Percentiles rank a stretch among this genome's conserved stretches.
These are phyloP conservation scores for Asterophora parasitica DNA, from an alignment of 768 basidiomycete species.

Conservation along the genomic window DNA sequence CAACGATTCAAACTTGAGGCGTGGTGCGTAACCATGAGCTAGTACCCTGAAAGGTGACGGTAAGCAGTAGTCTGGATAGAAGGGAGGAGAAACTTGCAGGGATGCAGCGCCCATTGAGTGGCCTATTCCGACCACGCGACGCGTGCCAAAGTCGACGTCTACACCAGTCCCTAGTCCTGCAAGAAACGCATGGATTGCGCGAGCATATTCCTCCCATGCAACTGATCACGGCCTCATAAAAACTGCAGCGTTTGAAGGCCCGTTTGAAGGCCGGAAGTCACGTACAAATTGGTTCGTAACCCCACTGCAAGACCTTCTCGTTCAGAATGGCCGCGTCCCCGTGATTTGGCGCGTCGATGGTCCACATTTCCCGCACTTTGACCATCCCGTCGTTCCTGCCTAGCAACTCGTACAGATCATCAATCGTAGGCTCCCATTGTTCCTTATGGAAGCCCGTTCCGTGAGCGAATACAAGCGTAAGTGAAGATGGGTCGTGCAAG, in stretches of 20 bases:
- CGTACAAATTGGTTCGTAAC: constrained; percentile 40
- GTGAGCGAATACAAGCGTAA: constrained; percentile 48
- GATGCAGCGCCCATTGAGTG: constrained; percentile 52
- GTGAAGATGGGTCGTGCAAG: constrained; percentile 31
- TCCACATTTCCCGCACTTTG: constrained; percentile 45
- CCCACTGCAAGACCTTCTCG: constrained; percentile 34
- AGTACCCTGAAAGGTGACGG: constrained; percentile 28
- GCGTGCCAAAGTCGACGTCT: constrained; percentile 44
- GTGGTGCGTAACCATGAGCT: constrained; percentile 36
- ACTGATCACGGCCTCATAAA: too few species aligned
- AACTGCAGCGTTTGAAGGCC: too few species aligned
- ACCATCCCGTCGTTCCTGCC: constrained; percentile 12
- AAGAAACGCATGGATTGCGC: constrained; percentile 43
- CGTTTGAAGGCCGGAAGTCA: too few species aligned
- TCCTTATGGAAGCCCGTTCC: constrained; percentile 56
- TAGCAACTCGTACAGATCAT: constrained; percentile 35
- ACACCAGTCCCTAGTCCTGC: constrained; percentile 44
- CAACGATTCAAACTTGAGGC: constrained; percentile 31
- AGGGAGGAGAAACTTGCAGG: constrained; percentile 29
- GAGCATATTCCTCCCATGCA: constrained; percentile 50
- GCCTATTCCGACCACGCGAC: constrained; percentile 45
- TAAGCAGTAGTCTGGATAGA: background rate
- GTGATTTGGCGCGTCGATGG: constrained; percentile 51
- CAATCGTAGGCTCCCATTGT: constrained; percentile 53
- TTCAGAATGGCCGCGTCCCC: constrained; percentile 49